Evolutionary conservation across 1,284 basidiomycete species (phyloP), one percentile per base, ranked within the genome.

Genomic region (Volvariella surrecta): DNA sequence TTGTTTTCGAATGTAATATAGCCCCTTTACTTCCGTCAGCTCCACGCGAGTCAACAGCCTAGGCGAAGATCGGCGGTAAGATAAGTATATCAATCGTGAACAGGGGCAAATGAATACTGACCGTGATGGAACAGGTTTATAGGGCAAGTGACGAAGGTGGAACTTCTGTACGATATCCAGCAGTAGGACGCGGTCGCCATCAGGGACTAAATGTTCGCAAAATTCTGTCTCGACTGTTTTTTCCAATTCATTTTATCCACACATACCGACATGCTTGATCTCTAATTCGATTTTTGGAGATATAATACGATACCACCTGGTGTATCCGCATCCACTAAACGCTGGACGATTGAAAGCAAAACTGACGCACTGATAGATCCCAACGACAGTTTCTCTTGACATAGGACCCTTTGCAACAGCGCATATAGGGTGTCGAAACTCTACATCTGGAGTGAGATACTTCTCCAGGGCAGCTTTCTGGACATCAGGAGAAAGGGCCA

Each of bases 281-380:
- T 61, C 52, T 4, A 73, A 51, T 13, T 66, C 61, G 16, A 75
- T 58, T 11, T 56, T 54, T 0, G 76, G 74, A 1, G 75, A 78
- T 51, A 81, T 53, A 22, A 80, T 60, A 38, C 75, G 71, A 55
- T 80, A 78, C 74, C 75, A 80, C 52, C 76, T 79, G 45, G 15
- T 15, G 28, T 22, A 18, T 16, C 16, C 17, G 16, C 43, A 31
- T 31, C 17, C 18, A 39, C 18, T 21, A 8, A 19, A 28, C 9
- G 35, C n/a, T 34, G 24, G 11, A 39, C 15, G 4, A 10, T 11
- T 0, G 8, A 21, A 2, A 31, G 21, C 21, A 30, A 21, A 42
- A 20, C 7, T 11, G 21, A 53, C 63, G 19, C 44, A 76, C 73
- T 76, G 74, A 53, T 74, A 76, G 31, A 81, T 68, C 3, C 67